Base-by-base conservation (phyloP, 1,284 basidiomycete species). In the Puccinia horiana region DNA sequence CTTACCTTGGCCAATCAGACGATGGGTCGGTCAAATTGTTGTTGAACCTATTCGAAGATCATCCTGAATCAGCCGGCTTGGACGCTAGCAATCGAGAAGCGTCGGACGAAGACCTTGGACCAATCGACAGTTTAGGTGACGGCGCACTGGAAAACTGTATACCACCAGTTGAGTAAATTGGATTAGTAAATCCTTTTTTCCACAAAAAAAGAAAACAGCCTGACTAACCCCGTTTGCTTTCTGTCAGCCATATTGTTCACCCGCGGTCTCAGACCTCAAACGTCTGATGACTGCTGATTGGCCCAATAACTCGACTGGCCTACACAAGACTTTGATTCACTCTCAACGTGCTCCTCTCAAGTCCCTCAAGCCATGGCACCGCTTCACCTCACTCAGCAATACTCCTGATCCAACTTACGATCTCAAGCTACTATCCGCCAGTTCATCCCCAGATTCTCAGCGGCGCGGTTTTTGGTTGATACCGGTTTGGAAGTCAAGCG, bases 381-480 rank as follows among this genome's bases (percentile, higher is more conserved):
- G 44, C 23, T 74, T 74, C 52, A 52, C 44, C 32, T 26, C 72
- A 35, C 72, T 74, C 20, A 12, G 23, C 35, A 35, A 35, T 6
- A 23, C n/a, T 37, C 52, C 29, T 20, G 44, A 72, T 72, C 47
- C 72, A 1, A 37, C 72, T n/a, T 74, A 74, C 52, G 52, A 74
- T 40, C 72, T 74, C 29, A 74, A 74, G 56, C 32, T 32, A 40
- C 18, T 74, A 23, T 74, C 69, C 42, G 42, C 32, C 52, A 40
- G 6, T 20, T 37, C 47, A 35, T 40, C 29, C 4, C 52, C 49
- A 52, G 52, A 54, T 40, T 54, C 47, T 9, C 72, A 74, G 37
- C 44, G 72, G 72, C 69, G 76, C 44, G 77, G 77, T n/a, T 79
- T 79, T 44, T 79, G 77, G 77, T 72, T 79, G 18, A 79, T 79